Base-by-base conservation (phyloP, 2,329 filamentous ascomycete genomes). In the Blastomyces gilchristii region DNA sequence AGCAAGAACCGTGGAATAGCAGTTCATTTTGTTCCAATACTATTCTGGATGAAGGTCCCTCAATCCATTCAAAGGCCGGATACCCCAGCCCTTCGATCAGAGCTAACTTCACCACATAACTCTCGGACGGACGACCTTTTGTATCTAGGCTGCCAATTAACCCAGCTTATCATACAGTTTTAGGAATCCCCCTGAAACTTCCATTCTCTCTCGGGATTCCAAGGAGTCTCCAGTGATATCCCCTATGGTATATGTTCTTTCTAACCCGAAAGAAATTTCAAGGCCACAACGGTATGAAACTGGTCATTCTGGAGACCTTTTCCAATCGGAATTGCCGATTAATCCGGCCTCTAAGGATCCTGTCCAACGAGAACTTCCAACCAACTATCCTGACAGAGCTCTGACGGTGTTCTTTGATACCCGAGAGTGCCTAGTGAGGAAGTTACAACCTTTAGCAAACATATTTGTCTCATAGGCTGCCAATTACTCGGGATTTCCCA, bases 311-410 rank as follows among this genome's bases (percentile, higher is more conserved):
- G 16, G n/a, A 22, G 53, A 62, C 34, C 63, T 64, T 25, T 39
- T 58, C 9, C 56, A 12, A 22, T 64, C 63, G 22, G 28, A 39
- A 25, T 58, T 64, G 39, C 63, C 63, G 12, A 65, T 65, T 49
- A 65, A 65, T 37, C 63, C 62, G 7, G 58, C 57, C 25, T 61
- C 52, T 57, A 54, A 43, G 22, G 41, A 43, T 39, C 62, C 45
- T 18, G 39, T 39, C 37, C 6, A 8, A 57, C 37, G n/a, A 25
- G 8, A n/a, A 28, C 37, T 43, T 14, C 54, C 18, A 57, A 41
- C 37, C 37, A 43, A 18, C 25, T 53, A 18, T n/a, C 16, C 31
- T 9, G 14, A 18, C 54, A 14, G 11, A 22, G n/a, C 39, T 6
- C 37, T 25, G 37, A 22, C 12, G 37, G 9, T 41, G 39, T 25